Conservation (phyloP, 257 asterid genomes). For the Cordia subcordata region DNA sequence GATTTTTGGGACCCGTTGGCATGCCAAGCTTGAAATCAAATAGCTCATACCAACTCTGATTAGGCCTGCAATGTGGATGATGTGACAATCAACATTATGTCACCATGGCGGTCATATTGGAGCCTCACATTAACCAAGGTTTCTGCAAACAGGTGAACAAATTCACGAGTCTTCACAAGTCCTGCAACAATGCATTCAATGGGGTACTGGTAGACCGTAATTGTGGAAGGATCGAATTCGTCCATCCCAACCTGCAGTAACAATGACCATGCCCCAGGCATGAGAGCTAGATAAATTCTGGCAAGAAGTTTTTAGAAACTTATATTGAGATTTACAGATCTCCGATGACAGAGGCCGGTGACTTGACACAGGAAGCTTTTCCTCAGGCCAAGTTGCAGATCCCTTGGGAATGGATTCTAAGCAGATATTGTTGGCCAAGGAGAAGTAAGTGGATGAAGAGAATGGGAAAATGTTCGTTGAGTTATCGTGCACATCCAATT, state of each 20-base stretch:
- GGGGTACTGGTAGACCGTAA: slow-evolving; percentile 73
- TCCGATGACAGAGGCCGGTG: slow-evolving; percentile 26
- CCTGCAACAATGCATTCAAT: slow-evolving; percentile 24
- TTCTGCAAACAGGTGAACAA: neutral
- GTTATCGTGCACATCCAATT: slow-evolving; percentile 19
- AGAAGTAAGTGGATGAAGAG: slow-evolving; percentile 41
- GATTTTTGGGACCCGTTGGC: too few species aligned
- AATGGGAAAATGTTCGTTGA: slow-evolving; percentile 35
- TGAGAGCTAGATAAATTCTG: slow-evolving; percentile 60
- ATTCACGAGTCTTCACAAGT: slow-evolving; percentile 12
- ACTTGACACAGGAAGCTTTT: slow-evolving; percentile 66
- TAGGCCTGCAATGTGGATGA: too few species aligned
- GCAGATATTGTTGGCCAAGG: slow-evolving; percentile 50
- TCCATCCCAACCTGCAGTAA: slow-evolving; percentile 86
- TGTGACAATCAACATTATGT: too few species aligned
- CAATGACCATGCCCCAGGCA: slow-evolving; percentile 83
- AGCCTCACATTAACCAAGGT: neutral
- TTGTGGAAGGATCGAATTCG: slow-evolving; percentile 84
- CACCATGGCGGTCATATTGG: neutral
- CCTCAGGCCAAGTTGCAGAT: slow-evolving; percentile 99
- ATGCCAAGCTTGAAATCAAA: too few species aligned
- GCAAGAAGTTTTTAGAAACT: slow-evolving; percentile 59
- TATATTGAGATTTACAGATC: slow-evolving; percentile 61
- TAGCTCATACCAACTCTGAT: too few species aligned
- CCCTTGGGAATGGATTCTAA: slow-evolving; percentile 56